Evolutionary conservation across 192 early-diverging fungal species (phyloP), one percentile per base, ranked within the genome.

Genomic region (Coemansia sp.): DNA sequence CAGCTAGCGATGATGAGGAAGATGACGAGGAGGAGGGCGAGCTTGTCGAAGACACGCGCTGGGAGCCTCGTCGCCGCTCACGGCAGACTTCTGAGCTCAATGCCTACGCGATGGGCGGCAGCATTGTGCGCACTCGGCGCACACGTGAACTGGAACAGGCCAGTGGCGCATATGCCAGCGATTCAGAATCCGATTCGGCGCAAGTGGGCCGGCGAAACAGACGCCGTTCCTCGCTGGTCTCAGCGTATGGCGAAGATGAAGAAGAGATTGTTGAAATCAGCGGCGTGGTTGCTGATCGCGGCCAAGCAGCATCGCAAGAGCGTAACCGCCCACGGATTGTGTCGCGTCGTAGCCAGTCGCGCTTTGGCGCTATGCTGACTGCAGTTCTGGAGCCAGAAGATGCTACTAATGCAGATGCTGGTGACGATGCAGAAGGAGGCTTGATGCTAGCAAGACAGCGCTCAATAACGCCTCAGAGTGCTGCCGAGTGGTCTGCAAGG

Each of bases 241-340:
- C 50, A 12, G 20, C 51, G 1, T 28, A 13, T 50, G 43, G 33
- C 26, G 50, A 58, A 18, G 63, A 65, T 9, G 63, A 57, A 15
- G 71, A 68, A 13, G 72, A 75, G 53, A 50, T 75, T 6, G 53
- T 75, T n/a, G 72, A 75, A 50, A 65, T 61, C 11, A 64, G 72
- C 45, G 65, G 72, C 0, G 51, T 61, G 11, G 58, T 75, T 39
- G 49, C 44, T 23, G 64, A 51, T 19, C 55, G 41, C 39, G 33
- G 46, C 13, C 43, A 35, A 35, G 40, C 40, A 42, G 40, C 40
- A 19, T 12, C 23, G 26, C 28, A 43, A 15, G 66, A 57, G 11
- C 59, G 49, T 26, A 18, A 38, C 11, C 31, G 43, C 11, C 65
- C 72, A 21, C 65, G 57, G 16, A 63, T 75, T 40, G 65, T 75